Percentiles rank a stretch among this genome's conserved stretches.
phyloP scores from a whole-genome alignment of 331 rosid species.

The Phaseolus coccineus region DNA sequence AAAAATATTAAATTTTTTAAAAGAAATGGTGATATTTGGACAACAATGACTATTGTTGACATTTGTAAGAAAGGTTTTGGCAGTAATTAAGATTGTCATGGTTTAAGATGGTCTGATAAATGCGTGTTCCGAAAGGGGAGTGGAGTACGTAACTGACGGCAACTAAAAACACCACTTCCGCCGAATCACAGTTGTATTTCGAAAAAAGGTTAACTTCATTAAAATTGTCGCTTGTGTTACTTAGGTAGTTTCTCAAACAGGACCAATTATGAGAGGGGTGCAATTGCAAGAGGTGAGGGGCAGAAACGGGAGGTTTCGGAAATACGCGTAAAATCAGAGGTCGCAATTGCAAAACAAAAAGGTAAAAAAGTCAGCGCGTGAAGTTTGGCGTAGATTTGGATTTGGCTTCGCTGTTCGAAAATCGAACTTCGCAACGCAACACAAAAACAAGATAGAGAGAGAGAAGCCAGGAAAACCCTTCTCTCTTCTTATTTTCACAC shows the following conservation, averaged over 20 bases:
- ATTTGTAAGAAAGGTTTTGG: background rate
- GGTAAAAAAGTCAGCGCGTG: conserved; percentile 50
- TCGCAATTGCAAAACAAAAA: conserved; percentile 1
- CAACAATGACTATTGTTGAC: background rate
- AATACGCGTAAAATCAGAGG: conserved; percentile 1
- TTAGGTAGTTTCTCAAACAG: background rate
- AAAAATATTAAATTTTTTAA: no score
- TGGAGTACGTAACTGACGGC: background rate
- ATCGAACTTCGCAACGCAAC: conserved; percentile 37
- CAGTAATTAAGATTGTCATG: background rate
- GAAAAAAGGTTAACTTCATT: background rate
- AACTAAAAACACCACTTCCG: background rate
- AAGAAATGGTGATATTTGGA: background rate
- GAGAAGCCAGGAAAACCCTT: conserved; percentile 37
- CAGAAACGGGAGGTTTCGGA: background rate
- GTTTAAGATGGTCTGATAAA: background rate
- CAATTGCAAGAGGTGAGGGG: background rate
- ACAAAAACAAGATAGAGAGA: conserved; percentile 23
- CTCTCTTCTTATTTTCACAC: conserved; percentile 7
- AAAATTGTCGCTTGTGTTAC: background rate
- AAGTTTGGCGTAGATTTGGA: conserved; percentile 43
- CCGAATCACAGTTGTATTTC: background rate
- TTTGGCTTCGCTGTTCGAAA: conserved; percentile 55
- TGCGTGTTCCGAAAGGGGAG: background rate
- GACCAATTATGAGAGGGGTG: conserved; percentile 3